Evolutionary conservation across 306 rosid species (phyloP), one percentile per base, ranked within the genome.

Genomic region (barrel medic (Medicago truncatula)): DNA sequence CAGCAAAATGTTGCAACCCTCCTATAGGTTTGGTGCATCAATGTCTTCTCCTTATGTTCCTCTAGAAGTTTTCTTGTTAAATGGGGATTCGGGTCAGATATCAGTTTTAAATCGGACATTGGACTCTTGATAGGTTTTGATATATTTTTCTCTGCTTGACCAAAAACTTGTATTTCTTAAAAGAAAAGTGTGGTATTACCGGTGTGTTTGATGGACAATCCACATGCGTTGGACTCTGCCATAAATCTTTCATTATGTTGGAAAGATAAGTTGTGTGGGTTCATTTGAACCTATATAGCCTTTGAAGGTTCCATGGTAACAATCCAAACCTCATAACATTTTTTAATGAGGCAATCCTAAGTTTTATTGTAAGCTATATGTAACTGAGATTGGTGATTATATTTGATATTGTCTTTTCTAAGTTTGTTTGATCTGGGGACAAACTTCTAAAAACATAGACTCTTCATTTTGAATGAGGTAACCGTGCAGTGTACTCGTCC

Each of bases 31-130:
- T 82, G 97, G 96, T 20, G 90, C 96, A 54, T 90, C 93, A 11
- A 43, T 68, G 67, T 85, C 86, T 23, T 84, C 96, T 54, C 87
- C 96, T 2, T 96, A 90, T 67, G 89, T 89, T 36, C 99, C 99
- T 13, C 82, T 92, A 80, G 98, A 96, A 85, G 96, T 90, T 79
- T 92, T 96, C 93, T 83, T 96, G 86, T 86, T 96, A 81, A 89
- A 96, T 49, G 99, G 98, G 8, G 98, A 96, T 71, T 89, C 99
- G 41, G 93, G 99, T 74, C 89, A 85, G 86, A 84, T 96, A 59
- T 96, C 96, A 21, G 87, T 96, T 68, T 36, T 96, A 76, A 90
- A 89, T 75, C 80, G 92, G 79, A 85, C 85, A 81, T 88, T 87
- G 78, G 73, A 76, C 68, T 76, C 78, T 80, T 84, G 76, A 81